Conservation (phyloP, 208 protist species). For the Wallacemonas sp. region DNA sequence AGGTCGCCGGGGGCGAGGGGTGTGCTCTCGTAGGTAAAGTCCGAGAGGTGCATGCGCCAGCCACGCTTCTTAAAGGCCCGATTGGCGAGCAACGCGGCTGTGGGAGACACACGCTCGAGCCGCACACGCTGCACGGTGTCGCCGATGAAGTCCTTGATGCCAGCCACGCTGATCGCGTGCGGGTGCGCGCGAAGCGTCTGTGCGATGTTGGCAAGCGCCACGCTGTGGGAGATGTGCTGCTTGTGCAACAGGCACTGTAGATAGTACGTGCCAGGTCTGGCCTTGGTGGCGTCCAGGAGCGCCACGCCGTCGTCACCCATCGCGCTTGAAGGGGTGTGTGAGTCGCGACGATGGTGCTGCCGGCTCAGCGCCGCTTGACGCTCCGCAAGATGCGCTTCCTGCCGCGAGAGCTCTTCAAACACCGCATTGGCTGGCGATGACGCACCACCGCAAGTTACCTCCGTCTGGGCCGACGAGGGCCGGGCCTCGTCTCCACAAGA, state of each 20-base stretch:
- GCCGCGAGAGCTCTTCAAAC: background rate
- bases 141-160: constrained; percentile 89
- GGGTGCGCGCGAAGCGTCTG: constrained; percentile 80
- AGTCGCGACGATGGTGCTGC: background rate
- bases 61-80: constrained; percentile 33
- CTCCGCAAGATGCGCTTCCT: background rate
- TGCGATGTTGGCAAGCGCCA: constrained; percentile 55
- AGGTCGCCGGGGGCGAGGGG: constrained; percentile 66
- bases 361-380: background rate
- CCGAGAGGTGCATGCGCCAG: constrained; percentile 56
- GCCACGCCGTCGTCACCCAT: background rate
- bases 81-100: constrained; percentile 59
- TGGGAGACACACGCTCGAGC: constrained; percentile 64
- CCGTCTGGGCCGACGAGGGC: no score
- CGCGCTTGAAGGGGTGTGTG: background rate
- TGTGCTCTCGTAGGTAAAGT: constrained; percentile 77
- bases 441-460: no score
- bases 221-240: constrained; percentile 74
- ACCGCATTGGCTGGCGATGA: background rate
- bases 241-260: constrained; percentile 83
- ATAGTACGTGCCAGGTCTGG: constrained; percentile 25
- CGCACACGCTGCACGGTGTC: constrained; percentile 84
- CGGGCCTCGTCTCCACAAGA: no score
- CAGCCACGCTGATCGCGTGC: constrained; percentile 66
- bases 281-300: background rate